phyloP scores from a whole-genome alignment of 2,329 filamentous ascomycete species.

The Fusarium tupiense region DNA sequence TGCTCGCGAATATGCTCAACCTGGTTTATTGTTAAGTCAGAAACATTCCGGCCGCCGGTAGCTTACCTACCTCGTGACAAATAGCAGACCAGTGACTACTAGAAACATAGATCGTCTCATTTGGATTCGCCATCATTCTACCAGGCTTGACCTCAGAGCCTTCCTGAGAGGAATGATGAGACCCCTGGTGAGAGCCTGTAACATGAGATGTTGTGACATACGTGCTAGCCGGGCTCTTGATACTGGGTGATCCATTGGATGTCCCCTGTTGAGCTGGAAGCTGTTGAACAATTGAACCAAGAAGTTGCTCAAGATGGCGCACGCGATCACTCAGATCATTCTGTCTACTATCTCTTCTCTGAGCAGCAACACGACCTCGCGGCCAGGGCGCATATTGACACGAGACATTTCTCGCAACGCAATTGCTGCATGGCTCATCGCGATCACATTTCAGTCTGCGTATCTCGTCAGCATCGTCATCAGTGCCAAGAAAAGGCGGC shows the following conservation, averaged over 20 bases:
- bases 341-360: not conserved
- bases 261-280: conserved; percentile 1
- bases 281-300: conserved; percentile 29
- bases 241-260: not conserved
- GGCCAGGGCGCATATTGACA: conserved; percentile 27
- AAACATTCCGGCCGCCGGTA: accelerated
- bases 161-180: not conserved
- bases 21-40: not conserved
- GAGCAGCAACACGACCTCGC: conserved; percentile 5
- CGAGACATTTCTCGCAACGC: conserved; percentile 24
- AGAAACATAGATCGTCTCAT: conserved; percentile 35
- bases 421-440: conserved; percentile 35
- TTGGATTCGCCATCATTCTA: conserved; percentile 18
- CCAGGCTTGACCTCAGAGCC: conserved; percentile 21
- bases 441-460: conserved; percentile 31
- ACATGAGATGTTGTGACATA: not conserved
- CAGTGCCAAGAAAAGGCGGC: not conserved
- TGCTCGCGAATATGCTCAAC: conserved; percentile 23
- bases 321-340: conserved; percentile 28
- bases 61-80: conserved; percentile 1
- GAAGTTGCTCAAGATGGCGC: conserved; percentile 26
- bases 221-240: not conserved
- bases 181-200: not conserved
- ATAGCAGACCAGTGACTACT: conserved; percentile 34
- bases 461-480: not conserved